These are phyloP conservation scores for Cercospora zeae-maydis DNA, from an alignment of 2,329 filamentous ascomycete genomes.

Conservation along the genomic window DNA sequence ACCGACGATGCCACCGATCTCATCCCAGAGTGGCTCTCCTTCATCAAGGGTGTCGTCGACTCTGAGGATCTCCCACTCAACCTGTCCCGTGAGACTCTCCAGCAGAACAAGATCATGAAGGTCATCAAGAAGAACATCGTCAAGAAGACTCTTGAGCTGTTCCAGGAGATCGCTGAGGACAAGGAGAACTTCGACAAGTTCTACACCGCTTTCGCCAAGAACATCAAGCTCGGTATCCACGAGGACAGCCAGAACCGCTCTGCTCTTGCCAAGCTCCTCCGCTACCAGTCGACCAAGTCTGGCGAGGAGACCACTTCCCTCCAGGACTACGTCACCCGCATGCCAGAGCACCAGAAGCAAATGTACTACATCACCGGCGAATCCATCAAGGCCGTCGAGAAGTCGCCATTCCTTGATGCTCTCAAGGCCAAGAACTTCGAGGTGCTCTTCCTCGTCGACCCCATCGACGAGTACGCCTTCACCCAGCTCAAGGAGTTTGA, in stretches of 20 bases:
- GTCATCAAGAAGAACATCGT: constrained; percentile 99
- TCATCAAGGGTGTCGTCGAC: constrained; percentile 99
- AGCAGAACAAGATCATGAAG: constrained; percentile 99
- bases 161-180: constrained; percentile 98
- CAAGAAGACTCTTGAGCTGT: constrained; percentile 99
- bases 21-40: constrained; percentile 98
- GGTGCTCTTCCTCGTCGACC: constrained; percentile 98
- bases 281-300: constrained; percentile 99
- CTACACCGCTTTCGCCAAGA: constrained; percentile 99
- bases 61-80: constrained; percentile 99
- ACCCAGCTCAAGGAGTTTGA: constrained; percentile 99
- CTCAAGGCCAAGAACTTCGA: constrained; percentile 99
- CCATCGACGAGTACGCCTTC: constrained; percentile 99
- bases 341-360: constrained; percentile 99
- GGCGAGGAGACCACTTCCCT: constrained; percentile 96
- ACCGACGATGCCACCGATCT: constrained; percentile 98
- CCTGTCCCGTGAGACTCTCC: constrained; percentile 98
- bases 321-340: constrained; percentile 95
- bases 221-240: constrained; percentile 99
- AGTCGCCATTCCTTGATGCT: constrained; percentile 97
- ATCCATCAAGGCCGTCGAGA: constrained; percentile 95
- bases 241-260: constrained; percentile 97
- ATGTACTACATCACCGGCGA: constrained; percentile 99
- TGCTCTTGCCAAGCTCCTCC: constrained; percentile 92
- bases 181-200: constrained; percentile 99